phyloP scores from a whole-genome alignment of 1,284 basidiomycete genomes.

The Cryptococcus sp. region DNA sequence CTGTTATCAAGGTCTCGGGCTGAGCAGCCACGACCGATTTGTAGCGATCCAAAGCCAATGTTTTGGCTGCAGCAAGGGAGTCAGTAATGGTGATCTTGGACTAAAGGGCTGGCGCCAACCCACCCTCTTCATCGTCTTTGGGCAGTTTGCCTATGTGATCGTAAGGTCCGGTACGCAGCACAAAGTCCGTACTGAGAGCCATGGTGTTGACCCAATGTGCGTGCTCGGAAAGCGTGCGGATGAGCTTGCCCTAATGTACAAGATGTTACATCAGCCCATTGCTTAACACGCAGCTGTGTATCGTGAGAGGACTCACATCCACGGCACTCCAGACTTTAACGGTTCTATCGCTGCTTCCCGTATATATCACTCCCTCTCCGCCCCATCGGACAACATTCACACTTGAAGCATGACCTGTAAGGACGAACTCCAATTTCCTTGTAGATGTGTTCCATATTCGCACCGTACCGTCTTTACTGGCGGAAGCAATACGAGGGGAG shows the following conservation, averaged over 20 bases:
- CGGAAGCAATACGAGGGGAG: slow-evolving; percentile 84
- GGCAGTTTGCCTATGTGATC: slow-evolving; percentile 81
- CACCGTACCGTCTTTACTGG: slow-evolving; percentile 94
- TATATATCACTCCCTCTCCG: slow-evolving; percentile 86
- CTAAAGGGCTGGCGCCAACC: slow-evolving; percentile 19
- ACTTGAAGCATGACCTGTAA: slow-evolving; percentile 90
- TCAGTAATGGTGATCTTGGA: slow-evolving; percentile 13
- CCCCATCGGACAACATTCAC: slow-evolving; percentile 98
- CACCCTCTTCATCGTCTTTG: slow-evolving; percentile 75
- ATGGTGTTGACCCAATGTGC: slow-evolving; percentile 99
- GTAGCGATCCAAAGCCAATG: slow-evolving; percentile 73
- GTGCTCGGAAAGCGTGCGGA: slow-evolving; percentile 81
- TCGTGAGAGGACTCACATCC: slow-evolving; percentile 57
- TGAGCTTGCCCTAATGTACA: slow-evolving; percentile 57
- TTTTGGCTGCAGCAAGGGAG: slow-evolving; percentile 61
- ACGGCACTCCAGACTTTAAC: slow-evolving; percentile 92
- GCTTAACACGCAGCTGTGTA: too few species aligned
- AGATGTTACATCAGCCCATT: background rate
- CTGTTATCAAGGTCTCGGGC: slow-evolving; percentile 84
- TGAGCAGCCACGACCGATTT: slow-evolving; percentile 65
- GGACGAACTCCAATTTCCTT: slow-evolving; percentile 74
- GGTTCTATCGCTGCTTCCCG: slow-evolving; percentile 89
- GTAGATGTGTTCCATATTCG: slow-evolving; percentile 84
- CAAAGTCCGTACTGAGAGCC: slow-evolving; percentile 91
- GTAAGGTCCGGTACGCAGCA: slow-evolving; percentile 91